phyloP scores from a whole-genome alignment of 805 yeast genomes.

The Monosporozyma aerobia region DNA sequence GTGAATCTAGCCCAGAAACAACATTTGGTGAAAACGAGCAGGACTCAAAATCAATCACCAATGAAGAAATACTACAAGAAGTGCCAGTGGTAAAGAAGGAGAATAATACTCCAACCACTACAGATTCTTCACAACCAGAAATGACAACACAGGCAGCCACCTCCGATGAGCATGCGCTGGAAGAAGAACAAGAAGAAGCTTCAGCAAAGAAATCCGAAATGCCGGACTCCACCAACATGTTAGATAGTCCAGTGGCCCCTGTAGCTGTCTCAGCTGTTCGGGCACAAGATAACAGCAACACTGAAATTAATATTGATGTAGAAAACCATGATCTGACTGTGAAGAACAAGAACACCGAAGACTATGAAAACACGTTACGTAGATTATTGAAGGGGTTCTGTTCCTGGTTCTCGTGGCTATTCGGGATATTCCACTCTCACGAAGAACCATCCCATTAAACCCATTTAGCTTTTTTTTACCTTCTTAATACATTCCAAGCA shows the following conservation, averaged over 20 bases:
- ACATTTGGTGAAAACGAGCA: not conserved
- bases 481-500: too few species aligned
- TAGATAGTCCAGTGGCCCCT: not conserved
- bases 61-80: not conserved
- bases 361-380: conserved; percentile 5
- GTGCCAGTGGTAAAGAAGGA: not conserved
- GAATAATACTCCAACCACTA: not conserved
- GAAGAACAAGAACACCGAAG: not conserved
- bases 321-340: not conserved
- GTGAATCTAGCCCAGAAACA: not conserved
- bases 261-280: not conserved
- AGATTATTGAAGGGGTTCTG: conserved; percentile 6
- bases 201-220: not conserved
- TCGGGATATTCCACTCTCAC: not conserved
- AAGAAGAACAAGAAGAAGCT: not conserved
- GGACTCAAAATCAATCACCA: not conserved
- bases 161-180: not conserved
- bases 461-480: not conserved
- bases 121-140: not conserved
- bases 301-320: not conserved
- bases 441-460: not conserved
- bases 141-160: not conserved
- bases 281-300: not conserved
- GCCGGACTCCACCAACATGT: not conserved
- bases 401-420: conserved; percentile 6